Percentiles rank a stretch among this genome's conserved stretches.
These are phyloP conservation scores for Trametes cingulata DNA, from an alignment of 768 basidiomycete genomes.

Conservation along the genomic window DNA sequence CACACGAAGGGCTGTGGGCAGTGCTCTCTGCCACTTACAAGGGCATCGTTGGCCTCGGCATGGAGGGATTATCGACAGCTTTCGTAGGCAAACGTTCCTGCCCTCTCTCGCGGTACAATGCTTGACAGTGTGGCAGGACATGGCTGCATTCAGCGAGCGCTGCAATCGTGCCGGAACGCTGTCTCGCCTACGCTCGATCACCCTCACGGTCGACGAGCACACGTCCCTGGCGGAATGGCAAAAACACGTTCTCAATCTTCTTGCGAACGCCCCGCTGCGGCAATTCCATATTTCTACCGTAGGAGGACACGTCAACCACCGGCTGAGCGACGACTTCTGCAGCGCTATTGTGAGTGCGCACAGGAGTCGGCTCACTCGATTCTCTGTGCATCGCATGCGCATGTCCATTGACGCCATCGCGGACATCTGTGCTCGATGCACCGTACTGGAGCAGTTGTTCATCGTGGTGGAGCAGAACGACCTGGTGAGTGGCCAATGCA, in stretches of 20 bases:
- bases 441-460: constrained; percentile 61
- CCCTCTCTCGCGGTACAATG: not conserved
- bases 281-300: constrained; percentile 59
- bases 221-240: constrained; percentile 21
- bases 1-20: constrained; percentile 56
- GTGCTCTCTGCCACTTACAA: constrained; percentile 45
- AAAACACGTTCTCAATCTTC: constrained; percentile 13
- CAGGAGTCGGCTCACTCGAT: constrained; percentile 48
- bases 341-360: constrained; percentile 50
- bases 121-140: constrained; percentile 44
- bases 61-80: constrained; percentile 61
- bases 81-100: constrained; percentile 49
- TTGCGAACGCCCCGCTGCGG: constrained; percentile 44
- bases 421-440: constrained; percentile 56
- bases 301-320: constrained; percentile 37
- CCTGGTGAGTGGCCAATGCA: constrained; percentile 40
- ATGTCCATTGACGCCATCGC: constrained; percentile 51
- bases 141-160: constrained; percentile 43
- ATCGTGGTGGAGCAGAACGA: constrained; percentile 50
- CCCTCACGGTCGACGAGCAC: constrained; percentile 43
- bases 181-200: constrained; percentile 52
- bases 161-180: constrained; percentile 42
- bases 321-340: constrained; percentile 52
- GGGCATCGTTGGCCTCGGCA: constrained; percentile 54
- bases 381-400: constrained; percentile 67